A percentile compares a stretch with the other conserved stretches of the same genome.
These are phyloP conservation scores for Eucalyptus curtisii DNA, from an alignment of 345 rosid species.

Conservation along the genomic window DNA sequence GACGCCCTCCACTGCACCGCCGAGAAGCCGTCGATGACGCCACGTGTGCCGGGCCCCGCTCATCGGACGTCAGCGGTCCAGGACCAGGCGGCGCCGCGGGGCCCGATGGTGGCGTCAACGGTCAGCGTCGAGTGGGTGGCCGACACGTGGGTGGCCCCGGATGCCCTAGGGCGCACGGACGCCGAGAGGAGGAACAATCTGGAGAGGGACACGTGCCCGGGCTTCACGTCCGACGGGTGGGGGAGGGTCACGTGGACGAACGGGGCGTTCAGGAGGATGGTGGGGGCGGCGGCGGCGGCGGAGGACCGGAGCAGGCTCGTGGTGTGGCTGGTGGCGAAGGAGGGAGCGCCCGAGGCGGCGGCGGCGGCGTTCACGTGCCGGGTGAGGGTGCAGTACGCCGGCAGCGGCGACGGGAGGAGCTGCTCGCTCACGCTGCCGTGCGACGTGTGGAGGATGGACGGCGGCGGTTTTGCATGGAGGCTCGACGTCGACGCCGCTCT, in stretches of 20 bases:
- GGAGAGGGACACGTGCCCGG: slow-evolving; percentile 33
- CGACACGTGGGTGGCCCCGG: slow-evolving; percentile 3
- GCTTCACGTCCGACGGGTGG: slow-evolving; percentile 24
- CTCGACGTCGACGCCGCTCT: slow-evolving; percentile 41
- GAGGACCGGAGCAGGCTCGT: not conserved
- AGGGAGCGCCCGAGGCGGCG: not conserved
- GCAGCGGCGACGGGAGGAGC: not conserved
- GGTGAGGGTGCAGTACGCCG: slow-evolving; percentile 24
- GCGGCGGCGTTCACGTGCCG: slow-evolving; percentile 17
- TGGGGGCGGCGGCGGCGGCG: slow-evolving; percentile 2
- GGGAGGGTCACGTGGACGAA: slow-evolving; percentile 34
- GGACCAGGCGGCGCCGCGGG: not conserved
- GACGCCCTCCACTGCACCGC: not conserved
- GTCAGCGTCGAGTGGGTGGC: slow-evolving; percentile 26
- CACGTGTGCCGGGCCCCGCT: not conserved
- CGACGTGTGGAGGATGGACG: slow-evolving; percentile 48
- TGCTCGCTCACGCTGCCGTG: slow-evolving; percentile 23
- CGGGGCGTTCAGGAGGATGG: slow-evolving; percentile 23
- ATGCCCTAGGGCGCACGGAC: slow-evolving; percentile 15
- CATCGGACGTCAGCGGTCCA: not conserved
- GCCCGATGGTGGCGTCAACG: slow-evolving; percentile 4
- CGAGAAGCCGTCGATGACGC: not conserved
- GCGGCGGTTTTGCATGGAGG: slow-evolving; percentile 55
- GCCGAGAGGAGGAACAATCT: slow-evolving; percentile 14
- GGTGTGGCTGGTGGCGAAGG: not conserved